Percentiles rank a stretch among this genome's conserved stretches.
phyloP scores from a whole-genome alignment of 2,329 filamentous ascomycete genomes.

The Hypoxylon sp. region DNA sequence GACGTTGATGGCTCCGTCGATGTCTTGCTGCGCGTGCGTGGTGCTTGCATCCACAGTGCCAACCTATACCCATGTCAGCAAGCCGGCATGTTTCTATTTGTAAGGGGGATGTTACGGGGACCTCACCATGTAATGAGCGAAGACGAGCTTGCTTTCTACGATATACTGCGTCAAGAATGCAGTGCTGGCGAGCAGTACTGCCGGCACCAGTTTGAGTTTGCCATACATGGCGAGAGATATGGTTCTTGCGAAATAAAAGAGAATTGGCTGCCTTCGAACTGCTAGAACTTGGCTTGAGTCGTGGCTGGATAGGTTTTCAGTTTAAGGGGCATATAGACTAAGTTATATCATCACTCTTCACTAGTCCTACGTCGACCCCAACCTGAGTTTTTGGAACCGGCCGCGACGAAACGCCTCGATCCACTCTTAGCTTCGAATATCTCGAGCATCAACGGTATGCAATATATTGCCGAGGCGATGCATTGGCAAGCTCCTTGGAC shows the following conservation, averaged over 20 bases:
- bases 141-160: constrained; percentile 47
- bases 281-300: constrained; percentile 1
- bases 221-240: constrained; percentile 25
- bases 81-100: not conserved
- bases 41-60: constrained; percentile 42
- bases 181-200: constrained; percentile 38
- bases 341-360: constrained; percentile 16
- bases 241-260: not conserved
- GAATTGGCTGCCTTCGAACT: not conserved
- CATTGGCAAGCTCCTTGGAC: not conserved
- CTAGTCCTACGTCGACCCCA: not conserved
- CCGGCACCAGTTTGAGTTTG: constrained; percentile 36
- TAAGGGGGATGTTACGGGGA: not conserved
- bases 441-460: constrained; percentile 17
- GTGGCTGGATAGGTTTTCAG: not conserved
- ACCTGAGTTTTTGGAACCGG: not conserved
- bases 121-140: constrained; percentile 49
- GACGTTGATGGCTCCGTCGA: constrained; percentile 49
- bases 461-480: constrained; percentile 22
- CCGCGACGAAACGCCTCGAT: constrained; percentile 13
- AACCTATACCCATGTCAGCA: constrained; percentile 32
- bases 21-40: constrained; percentile 48
- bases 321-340: not conserved
- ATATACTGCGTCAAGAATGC: constrained; percentile 38
- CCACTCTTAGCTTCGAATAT: constrained; percentile 15